Conservation (phyloP, 495 filamentous ascomycete species). For the Aspergillus conjunctus region DNA sequence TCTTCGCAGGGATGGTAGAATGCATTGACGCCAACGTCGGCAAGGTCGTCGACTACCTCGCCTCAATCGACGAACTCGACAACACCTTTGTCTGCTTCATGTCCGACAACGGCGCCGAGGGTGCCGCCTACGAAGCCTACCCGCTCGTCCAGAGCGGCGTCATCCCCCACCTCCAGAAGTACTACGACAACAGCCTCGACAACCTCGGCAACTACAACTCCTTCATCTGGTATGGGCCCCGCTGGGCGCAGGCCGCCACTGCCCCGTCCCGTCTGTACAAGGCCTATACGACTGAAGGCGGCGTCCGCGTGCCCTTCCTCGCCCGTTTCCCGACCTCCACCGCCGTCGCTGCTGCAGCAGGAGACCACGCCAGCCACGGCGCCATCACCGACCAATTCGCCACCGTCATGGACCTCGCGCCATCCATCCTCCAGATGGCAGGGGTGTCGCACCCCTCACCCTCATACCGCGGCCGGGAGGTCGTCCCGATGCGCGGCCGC, state of each 20-base stretch:
- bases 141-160: constrained; percentile 56
- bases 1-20: constrained; percentile 66
- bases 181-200: constrained; percentile 62
- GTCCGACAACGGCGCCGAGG: constrained; percentile 68
- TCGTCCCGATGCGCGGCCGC: constrained; percentile 61
- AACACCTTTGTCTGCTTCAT: constrained; percentile 67
- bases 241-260: constrained; percentile 66
- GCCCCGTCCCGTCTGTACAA: constrained; percentile 64
- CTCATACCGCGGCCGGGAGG: constrained; percentile 55
- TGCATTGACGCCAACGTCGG: constrained; percentile 63
- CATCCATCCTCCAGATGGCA: constrained; percentile 62
- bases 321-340: constrained; percentile 49
- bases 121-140: constrained; percentile 60
- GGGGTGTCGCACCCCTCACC: constrained; percentile 60
- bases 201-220: constrained; percentile 63
- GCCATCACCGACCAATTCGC: constrained; percentile 58
- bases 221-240: constrained; percentile 68
- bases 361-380: constrained; percentile 26
- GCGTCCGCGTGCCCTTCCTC: constrained; percentile 60
- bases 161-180: constrained; percentile 57
- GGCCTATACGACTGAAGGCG: constrained; percentile 63
- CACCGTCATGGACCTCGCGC: constrained; percentile 66
- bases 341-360: constrained; percentile 12
- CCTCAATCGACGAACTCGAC: constrained; percentile 59
- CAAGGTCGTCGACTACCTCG: constrained; percentile 57